Percentiles rank a stretch among this genome's conserved stretches.
phyloP scores from a whole-genome alignment of 306 rosid genomes.

The Casuarina equisetifolia region DNA sequence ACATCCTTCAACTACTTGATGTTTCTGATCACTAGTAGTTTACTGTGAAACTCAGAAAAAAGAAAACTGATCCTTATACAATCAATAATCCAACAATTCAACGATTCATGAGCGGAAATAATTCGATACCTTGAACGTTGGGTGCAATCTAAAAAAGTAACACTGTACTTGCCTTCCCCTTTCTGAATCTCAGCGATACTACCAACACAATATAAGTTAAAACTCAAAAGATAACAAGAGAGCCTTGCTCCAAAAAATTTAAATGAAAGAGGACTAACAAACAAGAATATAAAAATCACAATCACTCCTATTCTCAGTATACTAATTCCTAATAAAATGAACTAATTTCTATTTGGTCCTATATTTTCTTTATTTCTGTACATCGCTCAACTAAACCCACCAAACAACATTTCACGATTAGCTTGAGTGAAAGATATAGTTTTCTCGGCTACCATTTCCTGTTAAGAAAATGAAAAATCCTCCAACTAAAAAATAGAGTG shows the following conservation, averaged over 20 bases:
- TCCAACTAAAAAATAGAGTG: neutral
- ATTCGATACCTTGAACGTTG: neutral
- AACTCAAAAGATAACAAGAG: neutral
- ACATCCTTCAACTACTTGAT: neutral
- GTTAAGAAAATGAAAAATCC: neutral
- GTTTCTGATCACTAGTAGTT: neutral
- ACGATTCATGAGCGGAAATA: neutral
- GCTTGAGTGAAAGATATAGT: neutral
- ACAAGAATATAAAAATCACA: too few species aligned
- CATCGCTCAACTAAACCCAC: conserved; percentile 4
- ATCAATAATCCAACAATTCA: neutral
- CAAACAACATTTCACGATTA: neutral
- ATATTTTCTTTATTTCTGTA: neutral
- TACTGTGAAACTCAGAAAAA: neutral
- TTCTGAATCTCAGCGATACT: neutral
- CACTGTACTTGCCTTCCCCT: neutral
- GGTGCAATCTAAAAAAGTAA: neutral
- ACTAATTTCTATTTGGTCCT: neutral
- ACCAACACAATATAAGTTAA: neutral
- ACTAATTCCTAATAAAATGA: neutral
- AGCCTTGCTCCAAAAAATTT: too few species aligned
- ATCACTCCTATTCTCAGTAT: neutral
- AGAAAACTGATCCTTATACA: neutral
- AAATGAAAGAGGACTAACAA: too few species aligned
- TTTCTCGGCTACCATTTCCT: neutral